phyloP scores from a whole-genome alignment of 176 grass and related monocot genomes.

The Calamus simplicifolius region DNA sequence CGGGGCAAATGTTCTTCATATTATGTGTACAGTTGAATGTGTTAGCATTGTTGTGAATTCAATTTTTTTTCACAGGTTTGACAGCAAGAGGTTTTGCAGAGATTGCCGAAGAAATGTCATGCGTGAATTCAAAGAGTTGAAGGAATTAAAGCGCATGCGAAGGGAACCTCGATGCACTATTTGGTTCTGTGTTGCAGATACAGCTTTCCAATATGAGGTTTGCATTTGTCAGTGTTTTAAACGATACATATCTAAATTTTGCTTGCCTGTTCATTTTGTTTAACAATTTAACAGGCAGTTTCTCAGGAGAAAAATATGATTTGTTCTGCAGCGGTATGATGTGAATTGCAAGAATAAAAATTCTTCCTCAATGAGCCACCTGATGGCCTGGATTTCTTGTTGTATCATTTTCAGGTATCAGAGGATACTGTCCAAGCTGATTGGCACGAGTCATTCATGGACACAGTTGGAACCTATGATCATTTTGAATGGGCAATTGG shows the following conservation, averaged over 20 bases:
- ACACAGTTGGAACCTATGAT: constrained; percentile 59
- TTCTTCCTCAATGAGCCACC: not conserved
- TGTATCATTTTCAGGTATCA: constrained; percentile 58
- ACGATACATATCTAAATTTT: not conserved
- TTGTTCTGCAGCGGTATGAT: no score
- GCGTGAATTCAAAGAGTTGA: constrained; percentile 91
- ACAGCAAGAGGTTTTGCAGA: constrained; percentile 97
- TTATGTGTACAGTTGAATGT: no score
- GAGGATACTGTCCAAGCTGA: constrained; percentile 63
- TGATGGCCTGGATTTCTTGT: constrained; percentile 13
- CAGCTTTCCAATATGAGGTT: constrained; percentile 91
- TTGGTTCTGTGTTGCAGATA: constrained; percentile 84
- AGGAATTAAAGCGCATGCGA: constrained; percentile 77
- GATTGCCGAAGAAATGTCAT: constrained; percentile 94
- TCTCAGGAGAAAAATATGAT: no score
- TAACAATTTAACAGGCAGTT: no score
- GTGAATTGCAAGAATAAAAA: no score
- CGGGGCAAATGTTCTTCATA: no score
- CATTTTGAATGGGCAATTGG: constrained; percentile 94
- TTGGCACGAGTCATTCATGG: constrained; percentile 56
- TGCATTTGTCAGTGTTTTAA: constrained; percentile 5
- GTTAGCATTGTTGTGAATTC: constrained; percentile 8
- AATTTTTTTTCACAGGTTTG: constrained; percentile 54
- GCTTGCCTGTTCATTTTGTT: no score
- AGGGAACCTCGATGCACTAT: constrained; percentile 71